Evolutionary conservation across 1,284 basidiomycete species (phyloP), one percentile per base, ranked within the genome.

Genomic region (Cystobasidium slooffiae): DNA sequence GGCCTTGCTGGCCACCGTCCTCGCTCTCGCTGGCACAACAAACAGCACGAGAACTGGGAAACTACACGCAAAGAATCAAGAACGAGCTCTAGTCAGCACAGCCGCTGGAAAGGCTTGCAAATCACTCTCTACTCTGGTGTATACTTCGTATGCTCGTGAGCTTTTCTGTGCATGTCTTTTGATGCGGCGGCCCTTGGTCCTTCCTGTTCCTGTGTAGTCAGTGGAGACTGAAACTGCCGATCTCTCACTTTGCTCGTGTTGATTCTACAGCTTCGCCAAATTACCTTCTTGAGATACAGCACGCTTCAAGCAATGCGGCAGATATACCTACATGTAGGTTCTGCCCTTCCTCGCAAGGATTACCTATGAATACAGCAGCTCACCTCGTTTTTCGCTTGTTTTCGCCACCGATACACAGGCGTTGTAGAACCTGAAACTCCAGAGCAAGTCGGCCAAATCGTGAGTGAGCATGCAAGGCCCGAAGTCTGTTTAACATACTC

Each of bases 381-480:
- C 20, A 16, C 47, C 47, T 20, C 47, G 47, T 51, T 51, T 20
- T 6, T 51, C 47, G 47, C 47, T 51, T 51, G 16, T 14, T 20
- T 16, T 51, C 47, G 47, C 44, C 31, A 18, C 65, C 41, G 1
- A 59, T 55, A 55, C 18, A 62, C 58, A 52, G 68, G 75, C 62
- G 66, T 75, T 10, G 59, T 75, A 3, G 49, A 75, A 31, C 75
- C 75, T 22, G 51, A 18, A 9, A 52, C 72, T 22, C 59, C 75
- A n/a, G 22, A 69, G 43, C 53, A 75, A 37, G 61, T 75, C 12
- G 46, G 59, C 31, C 52, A 73, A 39, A 65, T 75, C 47, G 47
- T 51, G 20, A 49, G 75, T 75, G 47, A 64, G 70, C 62, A 22
- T 44, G 56, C 3, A 37, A 58, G 14, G 62, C n/a, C 4, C 14